These are phyloP conservation scores for Yamadazyma jaroonii DNA, from an alignment of 1,139 yeast species.

Conservation along the genomic window DNA sequence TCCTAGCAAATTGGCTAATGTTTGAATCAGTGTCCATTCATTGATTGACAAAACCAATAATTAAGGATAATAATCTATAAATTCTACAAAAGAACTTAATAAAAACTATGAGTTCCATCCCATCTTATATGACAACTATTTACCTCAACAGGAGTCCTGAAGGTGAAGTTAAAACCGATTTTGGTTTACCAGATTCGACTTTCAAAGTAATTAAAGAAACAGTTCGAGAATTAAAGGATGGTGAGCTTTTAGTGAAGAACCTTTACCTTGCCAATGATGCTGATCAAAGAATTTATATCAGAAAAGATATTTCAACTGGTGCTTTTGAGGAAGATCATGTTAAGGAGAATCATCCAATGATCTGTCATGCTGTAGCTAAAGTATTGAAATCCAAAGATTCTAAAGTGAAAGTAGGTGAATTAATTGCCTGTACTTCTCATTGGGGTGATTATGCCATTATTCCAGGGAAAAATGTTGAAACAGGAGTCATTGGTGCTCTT, in stretches of 20 bases:
- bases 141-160: conserved; percentile 18
- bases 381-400: conserved; percentile 43
- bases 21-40: too few species aligned
- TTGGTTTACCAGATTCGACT: conserved; percentile 17
- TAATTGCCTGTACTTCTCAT: conserved; percentile 23
- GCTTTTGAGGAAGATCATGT: conserved; percentile 49
- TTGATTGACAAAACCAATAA: too few species aligned
- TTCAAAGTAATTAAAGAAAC: conserved; percentile 16
- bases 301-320: conserved; percentile 35
- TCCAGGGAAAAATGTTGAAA: conserved; percentile 14
- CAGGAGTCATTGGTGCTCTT: conserved; percentile 21
- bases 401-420: conserved; percentile 41
- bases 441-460: conserved; percentile 33
- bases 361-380: conserved; percentile 47
- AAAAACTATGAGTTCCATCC: conserved; percentile 1
- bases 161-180: conserved; percentile 15
- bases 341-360: conserved; percentile 45
- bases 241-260: conserved; percentile 46
- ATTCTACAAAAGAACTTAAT: too few species aligned
- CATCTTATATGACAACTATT: conserved; percentile 8
- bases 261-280: conserved; percentile 61
- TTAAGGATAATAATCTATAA: too few species aligned
- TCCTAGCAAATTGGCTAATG: too few species aligned
- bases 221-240: conserved; percentile 27
- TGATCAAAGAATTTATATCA: conserved; percentile 63